These are phyloP conservation scores for Aeminium ludgeri DNA, from an alignment of 495 filamentous ascomycete genomes.

Conservation along the genomic window DNA sequence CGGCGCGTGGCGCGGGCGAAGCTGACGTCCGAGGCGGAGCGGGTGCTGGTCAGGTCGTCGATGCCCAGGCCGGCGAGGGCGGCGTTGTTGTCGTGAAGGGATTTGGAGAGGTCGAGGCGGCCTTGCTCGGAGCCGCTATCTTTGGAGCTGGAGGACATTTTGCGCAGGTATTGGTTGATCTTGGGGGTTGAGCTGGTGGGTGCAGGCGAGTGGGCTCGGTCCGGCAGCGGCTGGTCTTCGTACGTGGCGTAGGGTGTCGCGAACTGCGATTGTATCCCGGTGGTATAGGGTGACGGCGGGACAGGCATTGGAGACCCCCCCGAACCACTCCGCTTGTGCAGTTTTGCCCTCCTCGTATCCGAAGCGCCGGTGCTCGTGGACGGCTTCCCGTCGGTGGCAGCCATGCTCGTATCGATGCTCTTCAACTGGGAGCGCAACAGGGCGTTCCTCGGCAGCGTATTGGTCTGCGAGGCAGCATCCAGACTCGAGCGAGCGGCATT, in stretches of 20 bases:
- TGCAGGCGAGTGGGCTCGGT: constrained; percentile 2
- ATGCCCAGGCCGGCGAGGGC: constrained; percentile 38
- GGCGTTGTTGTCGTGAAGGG: constrained; percentile 37
- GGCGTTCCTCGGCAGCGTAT: too few relatives aligned
- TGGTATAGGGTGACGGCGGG: constrained; percentile 6
- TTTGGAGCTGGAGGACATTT: constrained; percentile 24
- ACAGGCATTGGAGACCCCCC: constrained; percentile 20
- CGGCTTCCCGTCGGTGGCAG: background rate
- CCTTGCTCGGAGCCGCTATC: constrained; percentile 23
- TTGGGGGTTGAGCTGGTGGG: constrained; percentile 23
- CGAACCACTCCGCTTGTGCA: constrained; percentile 27
- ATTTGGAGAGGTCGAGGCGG: constrained; percentile 37
- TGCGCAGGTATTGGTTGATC: constrained; percentile 43
- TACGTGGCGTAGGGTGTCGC: constrained; percentile 24
- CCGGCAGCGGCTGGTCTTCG: constrained; percentile 18
- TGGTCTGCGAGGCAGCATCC: too few relatives aligned
- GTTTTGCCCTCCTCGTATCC: constrained; percentile 15
- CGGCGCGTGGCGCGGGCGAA: constrained; percentile 19
- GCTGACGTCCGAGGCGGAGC: constrained; percentile 25
- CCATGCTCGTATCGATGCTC: constrained; percentile 1
- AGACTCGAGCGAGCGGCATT: too few relatives aligned
- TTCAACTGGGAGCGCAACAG: too few relatives aligned
- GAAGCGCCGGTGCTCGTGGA: background rate
- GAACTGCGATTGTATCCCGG: constrained; percentile 14
- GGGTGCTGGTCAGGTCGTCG: constrained; percentile 29